A percentile compares a stretch with the other conserved stretches of the same genome.
Evolutionary conservation across 2,329 filamentous ascomycete species (phyloP).

Genomic region (Tympanopsis confertula): DNA sequence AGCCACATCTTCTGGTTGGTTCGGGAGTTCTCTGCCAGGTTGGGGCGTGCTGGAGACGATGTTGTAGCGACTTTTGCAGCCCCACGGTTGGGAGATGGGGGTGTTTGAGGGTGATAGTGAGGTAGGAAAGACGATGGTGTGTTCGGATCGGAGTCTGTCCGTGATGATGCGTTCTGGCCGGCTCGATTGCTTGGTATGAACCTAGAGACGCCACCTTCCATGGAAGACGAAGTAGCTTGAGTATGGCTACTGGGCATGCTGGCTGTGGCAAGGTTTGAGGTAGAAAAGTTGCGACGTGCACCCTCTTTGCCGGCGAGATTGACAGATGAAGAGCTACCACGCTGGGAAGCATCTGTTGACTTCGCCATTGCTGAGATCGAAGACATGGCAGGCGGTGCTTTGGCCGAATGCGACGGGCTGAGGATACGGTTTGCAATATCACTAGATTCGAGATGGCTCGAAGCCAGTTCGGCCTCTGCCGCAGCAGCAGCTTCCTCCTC

Average conservation of each 20-base stretch:
- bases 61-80: conserved; percentile 15
- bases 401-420: conserved; percentile 22
- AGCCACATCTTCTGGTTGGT: conserved; percentile 34
- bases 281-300: conserved; percentile 16
- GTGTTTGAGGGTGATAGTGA: conserved; percentile 30
- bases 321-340: conserved; percentile 11
- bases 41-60: conserved; percentile 3
- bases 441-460: conserved; percentile 15
- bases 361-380: conserved; percentile 30
- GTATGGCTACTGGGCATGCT: conserved; percentile 16
- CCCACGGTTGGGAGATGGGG: conserved; percentile 22
- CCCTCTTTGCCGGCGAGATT: background rate
- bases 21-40: conserved; percentile 23
- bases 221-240: conserved; percentile 29
- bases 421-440: conserved; percentile 22
- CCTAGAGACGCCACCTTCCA: conserved; percentile 29
- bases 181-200: conserved; percentile 24
- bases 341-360: conserved; percentile 17
- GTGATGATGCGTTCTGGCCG: conserved; percentile 15
- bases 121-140: conserved; percentile 31
- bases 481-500: no score
- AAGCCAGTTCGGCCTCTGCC: conserved; percentile 8
- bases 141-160: conserved; percentile 27
- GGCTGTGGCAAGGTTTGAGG: conserved; percentile 13
- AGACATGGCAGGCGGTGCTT: conserved; percentile 32